phyloP scores from a whole-genome alignment of 306 rosid genomes.

The Casuarina equisetifolia region DNA sequence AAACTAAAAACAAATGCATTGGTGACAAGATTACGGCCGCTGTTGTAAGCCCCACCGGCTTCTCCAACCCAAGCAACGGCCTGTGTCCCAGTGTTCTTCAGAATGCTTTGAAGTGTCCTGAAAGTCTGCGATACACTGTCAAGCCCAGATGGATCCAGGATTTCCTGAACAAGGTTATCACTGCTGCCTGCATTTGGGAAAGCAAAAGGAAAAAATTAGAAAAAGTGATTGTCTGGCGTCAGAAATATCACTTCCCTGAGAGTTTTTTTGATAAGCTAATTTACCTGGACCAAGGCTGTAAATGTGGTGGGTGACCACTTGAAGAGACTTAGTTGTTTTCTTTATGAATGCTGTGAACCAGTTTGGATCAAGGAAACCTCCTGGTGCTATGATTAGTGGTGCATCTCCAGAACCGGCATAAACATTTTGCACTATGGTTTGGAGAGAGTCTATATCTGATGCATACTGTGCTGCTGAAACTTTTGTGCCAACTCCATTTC shows the following conservation, averaged over 20 bases:
- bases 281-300: slow-evolving; percentile 93
- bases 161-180: slow-evolving; percentile 51
- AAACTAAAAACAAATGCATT: slow-evolving; percentile 85
- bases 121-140: slow-evolving; percentile 53
- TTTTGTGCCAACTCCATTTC: slow-evolving; percentile 70
- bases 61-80: slow-evolving; percentile 93
- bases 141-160: slow-evolving; percentile 67
- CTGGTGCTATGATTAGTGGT: slow-evolving; percentile 80
- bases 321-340: slow-evolving; percentile 43
- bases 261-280: background rate
- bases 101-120: slow-evolving; percentile 48
- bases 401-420: slow-evolving; percentile 46
- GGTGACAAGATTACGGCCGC: slow-evolving; percentile 76
- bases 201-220: background rate
- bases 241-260: too few species aligned
- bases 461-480: slow-evolving; percentile 67
- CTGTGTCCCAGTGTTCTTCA: slow-evolving; percentile 43
- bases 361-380: slow-evolving; percentile 74
- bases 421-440: slow-evolving; percentile 41
- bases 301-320: slow-evolving; percentile 75
- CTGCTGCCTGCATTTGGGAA: slow-evolving; percentile 55
- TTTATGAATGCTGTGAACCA: slow-evolving; percentile 67
- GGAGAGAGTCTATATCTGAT: slow-evolving; percentile 54
- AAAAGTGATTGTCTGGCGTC: background rate
- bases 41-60: slow-evolving; percentile 91